Base-by-base conservation (phyloP, 2,329 filamentous ascomycete species). In the Amylocarpus encephaloides region DNA sequence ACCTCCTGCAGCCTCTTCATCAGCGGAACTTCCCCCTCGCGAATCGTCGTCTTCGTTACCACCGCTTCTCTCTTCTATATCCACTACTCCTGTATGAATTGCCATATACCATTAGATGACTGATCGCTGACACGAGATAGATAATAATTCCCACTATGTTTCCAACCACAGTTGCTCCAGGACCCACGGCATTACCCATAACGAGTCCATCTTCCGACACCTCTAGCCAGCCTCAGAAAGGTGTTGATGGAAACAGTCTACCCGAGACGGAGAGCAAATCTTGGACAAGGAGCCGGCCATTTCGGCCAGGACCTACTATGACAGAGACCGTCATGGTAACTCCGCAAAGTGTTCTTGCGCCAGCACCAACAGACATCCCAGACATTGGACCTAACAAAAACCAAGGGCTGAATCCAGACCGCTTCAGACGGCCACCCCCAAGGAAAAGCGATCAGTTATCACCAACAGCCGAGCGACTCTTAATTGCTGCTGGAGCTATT, bases 401-500 rank as follows among this genome's bases (percentile, higher is more conserved):
- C 13, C 43, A 43, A 18, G 35, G 22, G 10, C 22, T 7, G 7
- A 26, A 26, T 26, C 22, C 22, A 26, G 22, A 26, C 22, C 22
- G 22, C 22, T 26, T 26, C 22, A 26, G 22, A 26, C 22, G 22
- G 22, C 22, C 22, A 26, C 22, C 22, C 22, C 22, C 22, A 26
- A 47, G 54, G n/a, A 15, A 40, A 5, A n/a, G 34, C 6, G 34
- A 57, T 32, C 13, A 18, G 6, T 16, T 66, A 12, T 59, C 57
- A 30, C 56, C 58, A 6, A 43, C 51, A 30, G 56, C 58, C 3
- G 55, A 65, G 49, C 55, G 61, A 30, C 47, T 63, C 29, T 39
- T 66, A 32, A 61, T 66, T 46, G 58, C 59, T 33, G 49, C 49
- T 33, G 64, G 60, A 41, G 51, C 60, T 34, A 62, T 66, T 39